A percentile compares a stretch with the other conserved stretches of the same genome.
Conservation (phyloP, 208 protist species). For the Polymyxa betae region DNA sequence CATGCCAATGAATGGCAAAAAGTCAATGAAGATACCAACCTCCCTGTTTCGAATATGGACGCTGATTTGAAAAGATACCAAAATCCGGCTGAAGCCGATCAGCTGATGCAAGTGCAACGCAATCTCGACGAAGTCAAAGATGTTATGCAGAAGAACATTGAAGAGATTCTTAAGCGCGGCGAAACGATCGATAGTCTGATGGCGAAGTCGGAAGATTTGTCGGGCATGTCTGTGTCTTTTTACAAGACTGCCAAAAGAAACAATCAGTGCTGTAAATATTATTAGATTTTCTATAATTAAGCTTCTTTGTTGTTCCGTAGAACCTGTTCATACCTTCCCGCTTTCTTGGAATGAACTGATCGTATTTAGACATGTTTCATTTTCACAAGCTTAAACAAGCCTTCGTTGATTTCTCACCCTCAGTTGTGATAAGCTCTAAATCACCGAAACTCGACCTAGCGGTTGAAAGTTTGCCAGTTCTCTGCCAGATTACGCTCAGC, state of each 20-base stretch:
- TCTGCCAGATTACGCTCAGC: too few relatives aligned
- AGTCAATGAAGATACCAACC: constrained; percentile 17
- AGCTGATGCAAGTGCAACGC: constrained; percentile 56
- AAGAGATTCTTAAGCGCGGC: constrained; percentile 62
- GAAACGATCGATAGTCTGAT: constrained; percentile 61
- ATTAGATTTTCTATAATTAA: constrained; percentile 35
- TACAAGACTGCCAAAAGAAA: constrained; percentile 64
- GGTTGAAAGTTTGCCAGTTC: too few relatives aligned
- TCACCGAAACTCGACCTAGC: too few relatives aligned
- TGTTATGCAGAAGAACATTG: constrained; percentile 65
- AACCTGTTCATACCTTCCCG: too few relatives aligned
- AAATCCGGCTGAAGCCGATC: constrained; percentile 58
- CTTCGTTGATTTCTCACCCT: too few relatives aligned
- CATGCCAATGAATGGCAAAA: constrained; percentile 52
- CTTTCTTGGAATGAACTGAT: too few relatives aligned
- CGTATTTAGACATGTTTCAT: too few relatives aligned
- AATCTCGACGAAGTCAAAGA: constrained; percentile 61
- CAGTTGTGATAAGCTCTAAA: too few relatives aligned
- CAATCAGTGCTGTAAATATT: constrained; percentile 64
- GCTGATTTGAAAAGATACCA: constrained; percentile 51
- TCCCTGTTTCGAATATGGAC: constrained; percentile 53
- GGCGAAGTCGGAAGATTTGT: constrained; percentile 61
- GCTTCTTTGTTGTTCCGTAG: too few relatives aligned
- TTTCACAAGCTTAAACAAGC: too few relatives aligned
- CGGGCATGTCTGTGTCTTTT: constrained; percentile 59